phyloP scores from a whole-genome alignment of 1,284 basidiomycete genomes.

The Thelephora terrestris region DNA sequence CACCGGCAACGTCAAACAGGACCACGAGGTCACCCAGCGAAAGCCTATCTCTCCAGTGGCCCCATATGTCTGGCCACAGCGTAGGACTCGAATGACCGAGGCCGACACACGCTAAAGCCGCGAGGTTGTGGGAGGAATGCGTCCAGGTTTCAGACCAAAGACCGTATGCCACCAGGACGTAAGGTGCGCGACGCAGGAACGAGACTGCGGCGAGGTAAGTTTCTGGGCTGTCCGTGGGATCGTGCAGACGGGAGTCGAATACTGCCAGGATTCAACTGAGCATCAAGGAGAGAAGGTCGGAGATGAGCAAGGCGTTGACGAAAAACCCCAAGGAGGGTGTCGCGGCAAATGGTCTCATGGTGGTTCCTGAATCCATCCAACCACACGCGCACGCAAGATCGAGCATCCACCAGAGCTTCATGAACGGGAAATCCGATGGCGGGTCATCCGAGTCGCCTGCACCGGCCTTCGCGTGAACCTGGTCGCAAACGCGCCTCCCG shows the following conservation, averaged over 20 bases:
- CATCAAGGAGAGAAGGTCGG: background rate
- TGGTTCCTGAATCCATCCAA: background rate
- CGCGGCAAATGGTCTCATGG: background rate
- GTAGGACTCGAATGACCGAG: conserved; percentile 15
- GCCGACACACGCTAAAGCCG: conserved; percentile 16
- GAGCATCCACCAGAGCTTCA: background rate
- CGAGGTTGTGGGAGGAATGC: conserved; percentile 15
- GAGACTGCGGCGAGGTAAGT: background rate
- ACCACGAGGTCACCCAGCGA: conserved; percentile 11
- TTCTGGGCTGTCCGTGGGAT: background rate
- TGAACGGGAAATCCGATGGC: background rate
- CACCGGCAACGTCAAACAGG: background rate
- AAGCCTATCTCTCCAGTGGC: conserved; percentile 20
- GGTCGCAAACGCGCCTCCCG: background rate
- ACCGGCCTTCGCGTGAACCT: background rate
- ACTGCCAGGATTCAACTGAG: background rate
- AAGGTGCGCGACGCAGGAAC: background rate
- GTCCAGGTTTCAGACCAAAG: background rate
- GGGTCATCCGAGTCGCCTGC: no score
- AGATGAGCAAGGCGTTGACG: background rate
- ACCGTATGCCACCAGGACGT: background rate
- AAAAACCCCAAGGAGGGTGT: background rate
- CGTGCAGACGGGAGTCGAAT: background rate
- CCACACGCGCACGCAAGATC: background rate
- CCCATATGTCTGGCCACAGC: conserved; percentile 26